Evolutionary conservation across 352 stramenopile species (phyloP).

Genomic region (Globisporangium cylindrosporum): DNA sequence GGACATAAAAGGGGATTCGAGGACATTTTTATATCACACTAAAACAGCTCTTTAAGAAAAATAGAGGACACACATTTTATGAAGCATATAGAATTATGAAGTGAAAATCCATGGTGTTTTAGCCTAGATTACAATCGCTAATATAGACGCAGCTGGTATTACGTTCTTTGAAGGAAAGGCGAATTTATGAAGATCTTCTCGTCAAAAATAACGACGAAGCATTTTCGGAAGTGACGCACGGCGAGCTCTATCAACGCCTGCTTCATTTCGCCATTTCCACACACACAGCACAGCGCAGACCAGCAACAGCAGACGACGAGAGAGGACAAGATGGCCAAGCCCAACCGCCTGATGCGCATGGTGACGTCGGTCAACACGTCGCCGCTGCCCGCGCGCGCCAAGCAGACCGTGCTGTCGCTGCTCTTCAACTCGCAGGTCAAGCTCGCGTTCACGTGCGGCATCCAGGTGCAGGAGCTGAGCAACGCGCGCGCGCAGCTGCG

Average conservation of each 20-base stretch:
- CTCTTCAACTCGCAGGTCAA: slow-evolving; percentile 86
- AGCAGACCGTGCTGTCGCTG: slow-evolving; percentile 56
- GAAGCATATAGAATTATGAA: no score
- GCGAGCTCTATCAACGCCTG: background rate
- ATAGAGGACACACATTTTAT: no score
- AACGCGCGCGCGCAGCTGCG: slow-evolving; percentile 39
- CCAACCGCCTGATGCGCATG: slow-evolving; percentile 58
- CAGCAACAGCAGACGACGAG: background rate
- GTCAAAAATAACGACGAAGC: background rate
- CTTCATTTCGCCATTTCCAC: background rate
- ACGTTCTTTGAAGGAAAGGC: background rate
- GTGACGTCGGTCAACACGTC: slow-evolving; percentile 54
- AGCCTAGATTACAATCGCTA: no score
- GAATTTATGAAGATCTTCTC: background rate
- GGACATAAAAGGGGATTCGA: no score
- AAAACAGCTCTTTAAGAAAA: no score
- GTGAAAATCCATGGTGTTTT: no score
- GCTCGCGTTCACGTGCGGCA: slow-evolving; percentile 72
- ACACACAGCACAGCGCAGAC: background rate
- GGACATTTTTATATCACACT: no score
- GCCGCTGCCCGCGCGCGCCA: slow-evolving; percentile 31
- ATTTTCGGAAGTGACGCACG: background rate
- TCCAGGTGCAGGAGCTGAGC: slow-evolving; percentile 68
- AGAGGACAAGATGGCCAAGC: slow-evolving; percentile 20
- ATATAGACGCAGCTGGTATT: no score